A percentile compares a stretch with the other conserved stretches of the same genome.
Conservation (phyloP, 176 grass and related monocot species). For the Lolium multiflorum region DNA sequence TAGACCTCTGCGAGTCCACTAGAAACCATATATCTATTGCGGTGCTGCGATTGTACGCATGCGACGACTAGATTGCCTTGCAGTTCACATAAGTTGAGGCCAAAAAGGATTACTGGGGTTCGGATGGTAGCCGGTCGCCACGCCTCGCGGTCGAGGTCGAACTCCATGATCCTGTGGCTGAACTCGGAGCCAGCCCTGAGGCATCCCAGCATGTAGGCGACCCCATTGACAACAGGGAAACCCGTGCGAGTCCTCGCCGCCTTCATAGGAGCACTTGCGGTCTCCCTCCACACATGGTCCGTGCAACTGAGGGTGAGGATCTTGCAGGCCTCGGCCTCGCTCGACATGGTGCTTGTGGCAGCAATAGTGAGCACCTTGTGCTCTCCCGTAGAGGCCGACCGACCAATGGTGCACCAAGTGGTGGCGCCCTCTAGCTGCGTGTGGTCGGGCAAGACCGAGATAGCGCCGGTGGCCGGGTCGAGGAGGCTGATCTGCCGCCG, state of each 20-base stretch:
- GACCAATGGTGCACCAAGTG: background rate
- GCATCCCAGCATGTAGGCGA: background rate
- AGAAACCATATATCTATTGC: background rate
- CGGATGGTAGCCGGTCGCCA: background rate
- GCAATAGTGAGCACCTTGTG: too few species aligned
- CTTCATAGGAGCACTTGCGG: background rate
- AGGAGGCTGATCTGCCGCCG: background rate
- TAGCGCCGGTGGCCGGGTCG: background rate
- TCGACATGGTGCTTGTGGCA: too few species aligned
- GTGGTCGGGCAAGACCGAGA: background rate
- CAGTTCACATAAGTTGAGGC: background rate
- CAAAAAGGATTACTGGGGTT: background rate
- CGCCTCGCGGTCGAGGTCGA: background rate
- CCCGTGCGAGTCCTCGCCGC: too few species aligned
- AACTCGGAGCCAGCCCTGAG: background rate
- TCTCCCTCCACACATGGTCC: background rate
- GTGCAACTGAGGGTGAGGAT: background rate
- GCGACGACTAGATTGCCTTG: background rate
- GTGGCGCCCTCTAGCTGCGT: background rate
- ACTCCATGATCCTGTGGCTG: background rate
- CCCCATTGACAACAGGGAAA: background rate
- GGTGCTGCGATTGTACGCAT: background rate
- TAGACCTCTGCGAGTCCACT: background rate
- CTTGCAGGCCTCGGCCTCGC: background rate
- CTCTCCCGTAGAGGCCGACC: background rate